phyloP scores from a whole-genome alignment of 495 filamentous ascomycete species.

The Aspergillus cristatus region DNA sequence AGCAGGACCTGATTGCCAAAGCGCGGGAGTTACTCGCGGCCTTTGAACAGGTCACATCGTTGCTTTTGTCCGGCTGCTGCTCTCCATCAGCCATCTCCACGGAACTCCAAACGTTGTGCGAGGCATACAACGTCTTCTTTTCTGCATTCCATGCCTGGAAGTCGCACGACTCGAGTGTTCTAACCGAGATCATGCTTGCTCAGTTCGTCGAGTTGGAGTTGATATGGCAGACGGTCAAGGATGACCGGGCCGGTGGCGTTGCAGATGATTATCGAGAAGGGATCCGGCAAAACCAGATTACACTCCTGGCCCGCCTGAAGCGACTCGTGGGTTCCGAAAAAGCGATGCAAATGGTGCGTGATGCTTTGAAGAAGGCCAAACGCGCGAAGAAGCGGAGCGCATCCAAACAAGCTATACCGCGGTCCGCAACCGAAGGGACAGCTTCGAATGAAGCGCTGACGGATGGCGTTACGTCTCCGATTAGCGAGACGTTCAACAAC shows the following conservation, averaged over 20 bases:
- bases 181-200: constrained; percentile 90
- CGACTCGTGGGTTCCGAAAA: constrained; percentile 75
- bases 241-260: constrained; percentile 75
- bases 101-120: constrained; percentile 38
- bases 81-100: constrained; percentile 27
- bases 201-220: constrained; percentile 93
- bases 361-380: constrained; percentile 71
- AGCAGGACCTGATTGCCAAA: constrained; percentile 84
- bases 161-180: constrained; percentile 74
- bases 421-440: constrained; percentile 25
- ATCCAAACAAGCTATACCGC: constrained; percentile 52
- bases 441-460: constrained; percentile 26
- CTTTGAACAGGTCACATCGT: constrained; percentile 67
- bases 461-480: constrained; percentile 36
- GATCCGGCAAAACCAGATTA: constrained; percentile 85
- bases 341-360: constrained; percentile 72
- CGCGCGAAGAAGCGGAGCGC: constrained; percentile 50
- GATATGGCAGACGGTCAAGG: constrained; percentile 94
- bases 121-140: constrained; percentile 71
- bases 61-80: constrained; percentile 47
- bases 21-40: constrained; percentile 73
- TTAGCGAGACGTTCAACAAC: constrained; percentile 37
- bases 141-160: constrained; percentile 96
- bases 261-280: constrained; percentile 85
- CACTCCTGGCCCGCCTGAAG: constrained; percentile 81